Evolutionary conservation across 179 eudicot genomes (phyloP), one percentile per base, ranked within the genome.

Genomic region (Spergularia azorica): DNA sequence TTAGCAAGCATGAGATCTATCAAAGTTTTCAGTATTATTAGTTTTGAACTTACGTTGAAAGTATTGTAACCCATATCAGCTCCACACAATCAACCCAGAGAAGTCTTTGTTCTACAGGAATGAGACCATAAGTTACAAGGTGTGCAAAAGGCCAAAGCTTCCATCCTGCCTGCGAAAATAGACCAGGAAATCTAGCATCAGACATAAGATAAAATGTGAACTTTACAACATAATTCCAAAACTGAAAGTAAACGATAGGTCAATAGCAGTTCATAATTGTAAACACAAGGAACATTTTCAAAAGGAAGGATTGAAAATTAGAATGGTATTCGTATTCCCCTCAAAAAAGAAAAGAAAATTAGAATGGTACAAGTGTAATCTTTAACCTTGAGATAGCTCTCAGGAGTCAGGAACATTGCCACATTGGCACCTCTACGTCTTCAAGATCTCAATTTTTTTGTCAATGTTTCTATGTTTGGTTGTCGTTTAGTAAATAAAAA

Each of bases 121-220:
- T 58, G 73, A 94, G 83, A 61, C 97, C 98, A 39, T 94, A 94
- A 11, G 98, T 94, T 69, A 92, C 87, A 50, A 94, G 77, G 77
- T 94, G 98, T 41, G 98, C 98, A 77, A 94, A 94, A 50, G 98
- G 98, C 98, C 98, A 94, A 61, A 94, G 97, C 76, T 94, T 94
- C 98, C 98, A 94, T 46, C 98, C 98, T 0, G 98, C 98, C 98
- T 94, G 90, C 52, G 81, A 78, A 76, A 16, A 69, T 46, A 55
- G 20, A 62, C 39, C 63, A 70, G 17, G 50, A 72, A 38, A 63
- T 56, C 15, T 21, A 20, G 20, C 17, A 21, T 64, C 14, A 62
- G 51, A 60, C 6, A 63, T 26, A 15, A 67, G 59, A 13, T 4
- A 74, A 52, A 39, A 17, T 9, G 62, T 15, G 14, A 65, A 12